A percentile compares a stretch with the other conserved stretches of the same genome.
Conservation (phyloP, 176 grass and related monocot species). For the Guadua angustifolia region DNA sequence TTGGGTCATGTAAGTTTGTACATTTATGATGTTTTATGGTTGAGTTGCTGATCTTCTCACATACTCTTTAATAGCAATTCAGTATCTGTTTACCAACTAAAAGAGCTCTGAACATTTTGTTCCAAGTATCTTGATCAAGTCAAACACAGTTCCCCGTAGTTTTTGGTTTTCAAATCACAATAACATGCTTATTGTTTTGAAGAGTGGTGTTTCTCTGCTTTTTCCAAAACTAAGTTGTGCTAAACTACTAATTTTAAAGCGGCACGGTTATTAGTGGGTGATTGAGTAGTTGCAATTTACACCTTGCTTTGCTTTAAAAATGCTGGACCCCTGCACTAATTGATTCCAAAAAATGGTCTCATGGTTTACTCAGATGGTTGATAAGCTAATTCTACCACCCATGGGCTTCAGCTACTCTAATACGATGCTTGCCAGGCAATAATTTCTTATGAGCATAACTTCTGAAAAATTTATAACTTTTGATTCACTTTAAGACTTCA, state of each 20-base stretch:
- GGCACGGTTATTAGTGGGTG: neutral
- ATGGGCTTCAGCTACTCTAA: slow-evolving; percentile 24
- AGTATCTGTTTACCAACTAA: slow-evolving; percentile 1
- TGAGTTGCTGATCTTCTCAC: slow-evolving; percentile 11
- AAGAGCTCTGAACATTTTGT: neutral
- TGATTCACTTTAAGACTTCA: neutral
- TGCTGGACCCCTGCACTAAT: slow-evolving; percentile 11
- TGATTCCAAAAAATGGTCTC: neutral
- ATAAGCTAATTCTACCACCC: neutral
- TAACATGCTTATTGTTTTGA: neutral
- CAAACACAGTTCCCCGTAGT: neutral
- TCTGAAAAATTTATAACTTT: neutral
- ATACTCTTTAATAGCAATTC: neutral
- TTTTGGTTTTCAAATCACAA: neutral
- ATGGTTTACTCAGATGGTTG: slow-evolving; percentile 25
- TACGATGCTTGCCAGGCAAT: neutral
- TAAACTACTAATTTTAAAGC: slow-evolving; percentile 16
- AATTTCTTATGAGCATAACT: neutral
- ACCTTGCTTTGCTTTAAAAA: neutral
- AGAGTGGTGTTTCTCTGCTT: neutral
- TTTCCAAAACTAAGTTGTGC: slow-evolving; percentile 7
- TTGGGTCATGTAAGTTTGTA: slow-evolving; percentile 83
- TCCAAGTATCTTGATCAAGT: neutral
- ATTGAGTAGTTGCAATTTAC: neutral
- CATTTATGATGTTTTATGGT: slow-evolving; percentile 9